Percentiles rank a stretch among this genome's conserved stretches.
phyloP scores from a whole-genome alignment of 2,329 filamentous ascomycete genomes.

The Colletotrichum phormii region DNA sequence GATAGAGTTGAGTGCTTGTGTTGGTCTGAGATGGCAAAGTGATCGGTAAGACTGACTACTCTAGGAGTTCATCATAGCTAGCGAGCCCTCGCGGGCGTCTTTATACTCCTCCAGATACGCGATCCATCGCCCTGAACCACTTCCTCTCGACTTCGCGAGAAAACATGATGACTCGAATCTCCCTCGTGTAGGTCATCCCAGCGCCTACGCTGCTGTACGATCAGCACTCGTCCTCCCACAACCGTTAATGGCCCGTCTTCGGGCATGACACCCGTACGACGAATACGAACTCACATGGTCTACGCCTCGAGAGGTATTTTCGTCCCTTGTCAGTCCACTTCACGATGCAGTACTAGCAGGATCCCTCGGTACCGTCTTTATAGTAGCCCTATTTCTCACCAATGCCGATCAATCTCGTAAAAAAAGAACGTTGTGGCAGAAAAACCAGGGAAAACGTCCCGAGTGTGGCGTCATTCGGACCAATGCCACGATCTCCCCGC shows the following conservation, averaged over 20 bases:
- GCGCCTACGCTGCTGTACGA: not conserved
- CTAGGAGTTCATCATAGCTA: not conserved
- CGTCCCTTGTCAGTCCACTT: not conserved
- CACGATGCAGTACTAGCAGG: not conserved
- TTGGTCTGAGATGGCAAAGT: not conserved
- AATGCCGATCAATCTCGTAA: not conserved
- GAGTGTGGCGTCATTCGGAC: not conserved
- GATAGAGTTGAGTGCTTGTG: not conserved
- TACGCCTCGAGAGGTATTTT: constrained; percentile 2
- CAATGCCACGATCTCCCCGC: not conserved
- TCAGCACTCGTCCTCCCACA: not conserved
- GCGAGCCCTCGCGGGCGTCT: not conserved
- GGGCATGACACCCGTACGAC: not conserved
- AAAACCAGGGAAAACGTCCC: not conserved
- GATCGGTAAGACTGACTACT: too few relatives aligned
- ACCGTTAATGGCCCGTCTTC: constrained; percentile 4
- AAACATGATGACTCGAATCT: not conserved
- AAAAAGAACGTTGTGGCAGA: not conserved
- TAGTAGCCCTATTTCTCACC: too few relatives aligned
- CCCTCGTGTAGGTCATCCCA: not conserved
- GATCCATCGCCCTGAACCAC: not conserved
- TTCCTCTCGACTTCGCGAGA: not conserved
- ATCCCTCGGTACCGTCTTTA: not conserved
- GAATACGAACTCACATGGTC: constrained; percentile 21
- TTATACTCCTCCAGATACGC: not conserved